phyloP scores from a whole-genome alignment of 768 basidiomycete species.

The Multifurca ochricompacta region DNA sequence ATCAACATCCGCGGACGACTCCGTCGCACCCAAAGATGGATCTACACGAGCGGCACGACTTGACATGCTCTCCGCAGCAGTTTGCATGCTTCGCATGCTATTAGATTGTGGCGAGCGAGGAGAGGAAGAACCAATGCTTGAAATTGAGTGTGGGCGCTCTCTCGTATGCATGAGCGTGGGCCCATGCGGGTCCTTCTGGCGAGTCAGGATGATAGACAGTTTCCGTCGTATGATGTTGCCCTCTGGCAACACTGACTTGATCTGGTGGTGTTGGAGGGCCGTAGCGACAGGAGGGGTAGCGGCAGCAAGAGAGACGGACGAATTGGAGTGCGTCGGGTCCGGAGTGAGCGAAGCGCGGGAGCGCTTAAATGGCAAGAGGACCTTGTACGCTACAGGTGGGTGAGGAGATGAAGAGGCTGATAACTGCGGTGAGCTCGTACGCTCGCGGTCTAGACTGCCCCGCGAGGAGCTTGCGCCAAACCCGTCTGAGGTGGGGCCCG shows the following conservation, averaged over 20 bases:
- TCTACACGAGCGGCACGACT: slow-evolving; percentile 25
- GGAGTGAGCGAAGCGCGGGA: slow-evolving; percentile 13
- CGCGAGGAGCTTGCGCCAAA: slow-evolving; percentile 14
- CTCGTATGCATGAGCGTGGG: slow-evolving; percentile 36
- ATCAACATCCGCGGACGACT: neutral
- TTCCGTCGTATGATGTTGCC: slow-evolving; percentile 25
- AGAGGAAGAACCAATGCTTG: slow-evolving; percentile 38
- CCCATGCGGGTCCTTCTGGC: slow-evolving; percentile 18
- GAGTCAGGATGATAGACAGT: slow-evolving; percentile 32
- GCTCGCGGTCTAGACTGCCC: slow-evolving; percentile 15
- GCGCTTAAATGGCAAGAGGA: slow-evolving; percentile 22
- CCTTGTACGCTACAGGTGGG: slow-evolving; percentile 25
- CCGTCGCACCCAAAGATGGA: neutral
- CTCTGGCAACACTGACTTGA: neutral
- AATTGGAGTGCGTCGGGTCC: slow-evolving; percentile 18
- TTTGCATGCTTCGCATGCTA: slow-evolving; percentile 52
- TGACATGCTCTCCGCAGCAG: slow-evolving; percentile 39
- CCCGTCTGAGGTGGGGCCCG: slow-evolving; percentile 8
- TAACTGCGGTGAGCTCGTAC: neutral
- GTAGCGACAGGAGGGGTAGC: neutral
- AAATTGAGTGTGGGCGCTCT: slow-evolving; percentile 42
- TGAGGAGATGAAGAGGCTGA: neutral
- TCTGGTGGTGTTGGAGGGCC: neutral
- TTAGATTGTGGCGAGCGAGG: slow-evolving; percentile 33
- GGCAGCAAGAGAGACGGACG: slow-evolving; percentile 14